Conservation (phyloP, 2,329 filamentous ascomycete species). For the Neocucurbitaria cava region DNA sequence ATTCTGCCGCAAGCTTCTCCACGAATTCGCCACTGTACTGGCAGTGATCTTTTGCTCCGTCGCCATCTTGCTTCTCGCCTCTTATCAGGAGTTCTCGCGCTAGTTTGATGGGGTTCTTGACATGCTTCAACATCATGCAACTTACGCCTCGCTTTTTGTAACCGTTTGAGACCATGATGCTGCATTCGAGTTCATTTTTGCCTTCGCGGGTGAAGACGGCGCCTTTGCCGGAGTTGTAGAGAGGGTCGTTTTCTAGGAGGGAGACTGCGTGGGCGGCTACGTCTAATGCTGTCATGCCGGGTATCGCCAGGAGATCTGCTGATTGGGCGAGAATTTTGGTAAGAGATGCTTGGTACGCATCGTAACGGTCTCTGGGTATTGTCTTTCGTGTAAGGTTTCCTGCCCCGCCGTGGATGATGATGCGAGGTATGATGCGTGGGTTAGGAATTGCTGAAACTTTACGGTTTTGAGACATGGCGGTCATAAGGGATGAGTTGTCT, state of each 20-base stretch:
- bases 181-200: slow-evolving; percentile 84
- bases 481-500: background rate
- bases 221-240: slow-evolving; percentile 85
- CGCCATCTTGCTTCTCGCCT: slow-evolving; percentile 67
- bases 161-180: slow-evolving; percentile 81
- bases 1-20: slow-evolving; percentile 70
- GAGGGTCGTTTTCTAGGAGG: slow-evolving; percentile 77
- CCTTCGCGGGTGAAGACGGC: slow-evolving; percentile 87
- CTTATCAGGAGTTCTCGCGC: slow-evolving; percentile 74
- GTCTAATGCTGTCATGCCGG: slow-evolving; percentile 68
- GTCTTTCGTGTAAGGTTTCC: slow-evolving; percentile 55
- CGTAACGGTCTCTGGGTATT: slow-evolving; percentile 45
- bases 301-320: slow-evolving; percentile 31
- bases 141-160: slow-evolving; percentile 78
- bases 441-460: background rate
- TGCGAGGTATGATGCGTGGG: slow-evolving; percentile 46
- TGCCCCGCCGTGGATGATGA: slow-evolving; percentile 58
- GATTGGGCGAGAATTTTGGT: slow-evolving; percentile 43
- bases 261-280: slow-evolving; percentile 77
- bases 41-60: slow-evolving; percentile 71
- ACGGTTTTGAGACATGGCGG: background rate
- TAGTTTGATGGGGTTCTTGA: slow-evolving; percentile 81
- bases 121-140: slow-evolving; percentile 73
- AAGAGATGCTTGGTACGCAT: slow-evolving; percentile 49
- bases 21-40: slow-evolving; percentile 72